phyloP scores from a whole-genome alignment of 2,329 filamentous ascomycete species.

The Botrytis cinerea region DNA sequence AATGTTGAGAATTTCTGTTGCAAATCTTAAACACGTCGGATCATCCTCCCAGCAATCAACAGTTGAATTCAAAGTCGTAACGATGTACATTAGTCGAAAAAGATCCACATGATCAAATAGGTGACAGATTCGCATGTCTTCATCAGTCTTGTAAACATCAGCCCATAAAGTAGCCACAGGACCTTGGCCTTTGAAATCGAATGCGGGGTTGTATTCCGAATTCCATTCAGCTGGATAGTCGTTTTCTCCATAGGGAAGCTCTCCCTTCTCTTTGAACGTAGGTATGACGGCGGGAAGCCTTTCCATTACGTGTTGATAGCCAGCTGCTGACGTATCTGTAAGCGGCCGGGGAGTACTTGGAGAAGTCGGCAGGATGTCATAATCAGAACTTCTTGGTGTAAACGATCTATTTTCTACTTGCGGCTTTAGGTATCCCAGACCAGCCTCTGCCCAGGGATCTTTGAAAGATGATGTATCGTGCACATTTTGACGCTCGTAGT shows the following conservation, averaged over 20 bases:
- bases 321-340: not conserved
- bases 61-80: not conserved
- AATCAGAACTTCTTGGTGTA: too few relatives aligned
- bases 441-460: too few relatives aligned
- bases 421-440: not conserved
- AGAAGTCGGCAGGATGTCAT: too few relatives aligned
- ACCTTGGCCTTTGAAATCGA: fast-evolving
- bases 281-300: not conserved
- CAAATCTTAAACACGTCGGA: not conserved
- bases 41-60: not conserved
- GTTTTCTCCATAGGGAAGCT: not conserved
- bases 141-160: not conserved
- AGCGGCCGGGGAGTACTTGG: not conserved
- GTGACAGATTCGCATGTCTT: not conserved
- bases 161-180: not conserved
- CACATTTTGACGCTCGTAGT: too few relatives aligned
- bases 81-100: not conserved
- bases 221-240: not conserved
- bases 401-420: not conserved
- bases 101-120: not conserved
- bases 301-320: not conserved
- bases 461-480: too few relatives aligned
- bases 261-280: not conserved
- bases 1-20: not conserved
- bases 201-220: not conserved